Evolutionary conservation across 2,329 filamentous ascomycete species (phyloP).

Genomic region (Aspergillus sp.): DNA sequence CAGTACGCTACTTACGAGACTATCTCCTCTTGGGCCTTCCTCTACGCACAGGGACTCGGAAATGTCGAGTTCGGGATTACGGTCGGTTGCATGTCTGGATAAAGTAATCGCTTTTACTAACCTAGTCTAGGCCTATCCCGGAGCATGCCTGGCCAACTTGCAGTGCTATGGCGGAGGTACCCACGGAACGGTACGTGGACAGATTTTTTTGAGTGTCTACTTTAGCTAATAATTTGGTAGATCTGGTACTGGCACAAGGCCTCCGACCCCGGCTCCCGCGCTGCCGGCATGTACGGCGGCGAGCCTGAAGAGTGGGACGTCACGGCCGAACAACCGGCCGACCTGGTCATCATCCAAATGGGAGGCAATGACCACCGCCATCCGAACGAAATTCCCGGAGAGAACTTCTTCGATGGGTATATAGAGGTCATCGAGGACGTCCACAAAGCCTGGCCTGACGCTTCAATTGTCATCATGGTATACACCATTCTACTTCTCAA

Average conservation of each 20-base stretch:
- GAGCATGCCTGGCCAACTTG: conserved; percentile 57
- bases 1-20: conserved; percentile 61
- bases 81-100: conserved; percentile 12
- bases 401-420: conserved; percentile 42
- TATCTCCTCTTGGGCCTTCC: conserved; percentile 57
- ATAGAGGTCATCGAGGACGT: conserved; percentile 43
- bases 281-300: conserved; percentile 41
- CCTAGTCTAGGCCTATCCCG: conserved; percentile 47
- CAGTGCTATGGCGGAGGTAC: conserved; percentile 57
- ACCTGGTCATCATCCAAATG: conserved; percentile 48
- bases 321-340: conserved; percentile 29
- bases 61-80: conserved; percentile 60
- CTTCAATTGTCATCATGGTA: conserved; percentile 44
- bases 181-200: conserved; percentile 41
- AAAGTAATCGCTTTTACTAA: not conserved
- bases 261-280: conserved; percentile 54
- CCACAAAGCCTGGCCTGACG: conserved; percentile 41
- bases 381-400: conserved; percentile 41
- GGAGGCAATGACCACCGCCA: conserved; percentile 49
- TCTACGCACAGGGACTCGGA: conserved; percentile 57
- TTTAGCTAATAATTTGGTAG: conserved; percentile 16
- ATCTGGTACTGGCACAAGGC: conserved; percentile 60
- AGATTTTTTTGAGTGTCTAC: too few relatives aligned
- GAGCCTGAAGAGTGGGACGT: conserved; percentile 31
- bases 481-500: not conserved